phyloP scores from a whole-genome alignment of 805 yeast species.

The Metschnikowia kofuensis region DNA sequence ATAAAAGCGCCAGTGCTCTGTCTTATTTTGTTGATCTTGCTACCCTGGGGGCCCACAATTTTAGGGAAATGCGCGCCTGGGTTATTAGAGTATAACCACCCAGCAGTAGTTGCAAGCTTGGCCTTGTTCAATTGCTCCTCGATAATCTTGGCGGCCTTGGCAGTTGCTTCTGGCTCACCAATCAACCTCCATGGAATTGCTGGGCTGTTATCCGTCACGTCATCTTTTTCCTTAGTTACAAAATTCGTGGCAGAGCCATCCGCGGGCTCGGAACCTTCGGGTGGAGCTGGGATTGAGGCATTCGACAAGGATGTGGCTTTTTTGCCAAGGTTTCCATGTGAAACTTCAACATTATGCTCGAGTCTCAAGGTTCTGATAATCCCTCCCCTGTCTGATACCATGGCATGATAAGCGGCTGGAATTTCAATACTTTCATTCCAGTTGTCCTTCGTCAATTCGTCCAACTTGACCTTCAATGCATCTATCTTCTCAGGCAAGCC shows the following conservation, averaged over 20 bases:
- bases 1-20: constrained; percentile 54
- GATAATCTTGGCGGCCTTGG: constrained; percentile 51
- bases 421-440: constrained; percentile 52
- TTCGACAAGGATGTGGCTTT: constrained; percentile 51
- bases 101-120: constrained; percentile 45
- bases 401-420: constrained; percentile 56
- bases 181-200: constrained; percentile 66
- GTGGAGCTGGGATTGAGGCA: constrained; percentile 43
- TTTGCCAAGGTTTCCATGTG: constrained; percentile 50
- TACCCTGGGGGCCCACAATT: constrained; percentile 76
- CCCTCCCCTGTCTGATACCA: constrained; percentile 66
- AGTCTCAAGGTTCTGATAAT: constrained; percentile 51
- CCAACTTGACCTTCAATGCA: constrained; percentile 59
- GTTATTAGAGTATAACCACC: constrained; percentile 60
- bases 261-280: constrained; percentile 43
- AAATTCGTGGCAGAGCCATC: constrained; percentile 41
- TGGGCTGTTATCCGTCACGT: constrained; percentile 23
- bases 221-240: constrained; percentile 31
- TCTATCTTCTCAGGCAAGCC: constrained; percentile 70
- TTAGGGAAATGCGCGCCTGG: constrained; percentile 50
- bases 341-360: constrained; percentile 55
- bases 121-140: constrained; percentile 48
- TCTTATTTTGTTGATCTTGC: constrained; percentile 61
- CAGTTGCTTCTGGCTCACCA: constrained; percentile 49
- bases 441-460: constrained; percentile 58